Base-by-base conservation (phyloP, 306 rosid species). In the Trifolium pratense region DNA sequence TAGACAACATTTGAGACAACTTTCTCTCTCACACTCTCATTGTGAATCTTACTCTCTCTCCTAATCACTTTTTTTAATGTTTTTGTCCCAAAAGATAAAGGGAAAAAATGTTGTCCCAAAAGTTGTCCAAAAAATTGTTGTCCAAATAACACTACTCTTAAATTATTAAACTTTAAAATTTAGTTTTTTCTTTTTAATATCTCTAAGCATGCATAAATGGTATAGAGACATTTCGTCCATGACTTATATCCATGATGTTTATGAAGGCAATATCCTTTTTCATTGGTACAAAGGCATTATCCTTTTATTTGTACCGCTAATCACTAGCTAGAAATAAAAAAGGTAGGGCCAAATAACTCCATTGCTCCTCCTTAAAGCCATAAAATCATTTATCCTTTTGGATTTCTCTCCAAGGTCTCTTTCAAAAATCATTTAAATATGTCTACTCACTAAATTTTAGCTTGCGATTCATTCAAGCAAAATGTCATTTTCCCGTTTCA, bases 351-450 rank as follows among this genome's bases (percentile, higher is more conserved):
- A 58, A 78, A 67, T 16, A 61, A 86, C 86, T 87, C 78, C 80
- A 70, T 87, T 82, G 85, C 96, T 87, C 97, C 90, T 86, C 80
- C 93, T 88, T 87, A 82, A 92, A 92, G 93, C 87, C 86, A 53
- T 75, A 81, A 74, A 89, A 84, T 87, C 71, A 87, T 89, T 76
- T 70, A 60, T 71, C 71, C 66, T 75, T 79, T 80, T 69, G 71
- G 18, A 34, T 56, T 79, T 81, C 70, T 74, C 80, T 31, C 10
- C 57, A 76, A 59, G 68, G 66, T 73, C 75, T 74, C 58, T 82
- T 77, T 65, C 45, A 75, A 42, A 74, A 83, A 77, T 81, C 48
- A 82, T 81, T 69, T 82, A 25, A 49, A 75, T n/a, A 48, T n/a
- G 16, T n/a, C 9, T 48, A 48, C 9, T 48, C n/a, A 48, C 21